Conservation (phyloP, 2,329 filamentous ascomycete species). For the Ramularia endophylla region DNA sequence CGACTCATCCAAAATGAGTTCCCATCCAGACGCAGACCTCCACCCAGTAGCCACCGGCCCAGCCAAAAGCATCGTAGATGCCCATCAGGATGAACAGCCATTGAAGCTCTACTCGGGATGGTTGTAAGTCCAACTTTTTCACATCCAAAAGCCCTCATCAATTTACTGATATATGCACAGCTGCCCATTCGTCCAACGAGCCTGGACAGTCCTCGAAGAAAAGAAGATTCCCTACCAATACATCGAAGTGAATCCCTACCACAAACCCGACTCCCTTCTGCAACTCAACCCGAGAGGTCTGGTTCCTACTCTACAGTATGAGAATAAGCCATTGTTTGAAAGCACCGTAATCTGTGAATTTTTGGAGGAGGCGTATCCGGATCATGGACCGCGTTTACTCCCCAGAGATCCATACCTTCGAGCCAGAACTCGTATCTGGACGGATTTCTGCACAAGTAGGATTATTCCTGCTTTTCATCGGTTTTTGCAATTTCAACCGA, state of each 20-base stretch:
- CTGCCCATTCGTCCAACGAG: constrained; percentile 62
- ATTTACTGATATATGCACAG: constrained; percentile 4
- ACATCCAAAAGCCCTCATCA: neutral
- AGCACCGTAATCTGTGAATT: constrained; percentile 69
- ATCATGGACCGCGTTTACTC: constrained; percentile 47
- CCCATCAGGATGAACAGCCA: constrained; percentile 26
- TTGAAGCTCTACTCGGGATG: constrained; percentile 32
- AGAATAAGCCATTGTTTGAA: constrained; percentile 61
- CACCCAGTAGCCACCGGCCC: constrained; percentile 41
- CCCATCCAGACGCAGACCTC: constrained; percentile 39
- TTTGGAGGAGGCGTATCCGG: constrained; percentile 63
- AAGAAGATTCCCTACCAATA: constrained; percentile 65
- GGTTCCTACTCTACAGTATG: constrained; percentile 60
- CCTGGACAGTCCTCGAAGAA: constrained; percentile 67
- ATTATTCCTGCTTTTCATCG: constrained; percentile 67
- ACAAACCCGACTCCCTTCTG: constrained; percentile 64
- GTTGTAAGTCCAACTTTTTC: constrained; percentile 19
- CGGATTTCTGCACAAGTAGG: constrained; percentile 61
- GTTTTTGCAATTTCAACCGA: constrained; percentile 46
- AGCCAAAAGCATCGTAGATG: constrained; percentile 34
- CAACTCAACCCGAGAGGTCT: constrained; percentile 67
- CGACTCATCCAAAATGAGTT: constrained; percentile 12
- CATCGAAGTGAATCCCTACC: constrained; percentile 70
- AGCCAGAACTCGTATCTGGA: constrained; percentile 65
- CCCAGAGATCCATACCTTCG: constrained; percentile 58